A percentile compares a stretch with the other conserved stretches of the same genome.
Conservation (phyloP, 352 stramenopile genomes). For the Achlya hypogyna region DNA sequence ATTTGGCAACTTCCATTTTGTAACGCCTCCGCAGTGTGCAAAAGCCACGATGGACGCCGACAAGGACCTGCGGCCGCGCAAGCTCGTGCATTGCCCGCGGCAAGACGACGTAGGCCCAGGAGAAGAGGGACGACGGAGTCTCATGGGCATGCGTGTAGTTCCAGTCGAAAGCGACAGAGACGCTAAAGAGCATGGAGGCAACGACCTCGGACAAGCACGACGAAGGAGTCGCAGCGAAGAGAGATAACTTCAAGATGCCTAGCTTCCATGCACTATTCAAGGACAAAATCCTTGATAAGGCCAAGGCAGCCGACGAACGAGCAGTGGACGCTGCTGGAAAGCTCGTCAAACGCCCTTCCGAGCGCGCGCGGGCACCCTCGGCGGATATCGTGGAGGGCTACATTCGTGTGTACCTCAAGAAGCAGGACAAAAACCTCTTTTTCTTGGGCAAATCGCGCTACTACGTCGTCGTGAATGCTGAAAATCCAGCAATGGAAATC, state of each 20-base stretch:
- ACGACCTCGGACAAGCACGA: too few species aligned
- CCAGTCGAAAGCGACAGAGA: background rate
- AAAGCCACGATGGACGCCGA: background rate
- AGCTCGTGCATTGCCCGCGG: background rate
- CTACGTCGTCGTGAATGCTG: constrained; percentile 8
- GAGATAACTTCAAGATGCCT: background rate
- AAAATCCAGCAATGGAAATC: constrained; percentile 2
- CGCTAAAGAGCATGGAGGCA: background rate
- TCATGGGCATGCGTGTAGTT: too few species aligned
- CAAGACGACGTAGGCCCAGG: background rate
- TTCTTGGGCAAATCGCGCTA: constrained; percentile 17
- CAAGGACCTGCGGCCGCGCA: background rate
- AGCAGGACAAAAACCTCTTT: constrained; percentile 49
- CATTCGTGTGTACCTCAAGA: constrained; percentile 44
- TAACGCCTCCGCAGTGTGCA: constrained; percentile 3
- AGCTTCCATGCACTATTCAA: constrained; percentile 5
- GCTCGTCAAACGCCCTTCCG: background rate
- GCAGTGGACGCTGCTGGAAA: background rate
- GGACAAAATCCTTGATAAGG: background rate
- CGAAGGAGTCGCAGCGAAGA: background rate
- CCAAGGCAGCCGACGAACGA: background rate
- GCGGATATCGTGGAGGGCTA: background rate
- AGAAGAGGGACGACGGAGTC: background rate
- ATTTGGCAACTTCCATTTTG: background rate
- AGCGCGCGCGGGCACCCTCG: background rate